Evolutionary conservation across 129 eudicot genomes (phyloP).

Genomic region (Solidago caesia): DNA sequence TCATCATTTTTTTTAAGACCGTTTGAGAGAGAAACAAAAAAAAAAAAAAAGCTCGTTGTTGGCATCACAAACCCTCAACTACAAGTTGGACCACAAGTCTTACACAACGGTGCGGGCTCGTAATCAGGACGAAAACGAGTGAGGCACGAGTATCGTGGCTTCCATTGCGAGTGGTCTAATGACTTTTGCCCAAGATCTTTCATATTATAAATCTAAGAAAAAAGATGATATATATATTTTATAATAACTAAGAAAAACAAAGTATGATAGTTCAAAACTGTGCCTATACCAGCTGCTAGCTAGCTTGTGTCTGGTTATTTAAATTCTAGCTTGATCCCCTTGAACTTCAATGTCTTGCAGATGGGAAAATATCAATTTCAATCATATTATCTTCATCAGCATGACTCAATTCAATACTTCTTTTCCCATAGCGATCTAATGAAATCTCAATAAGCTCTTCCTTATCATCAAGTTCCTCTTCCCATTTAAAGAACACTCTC

Average conservation of each 20-base stretch:
- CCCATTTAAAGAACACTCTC: conserved; percentile 46
- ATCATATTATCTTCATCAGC: conserved; percentile 88
- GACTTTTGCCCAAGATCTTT: background rate
- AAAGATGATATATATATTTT: too few relatives aligned
- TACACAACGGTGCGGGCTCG: too few relatives aligned
- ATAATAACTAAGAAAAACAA: background rate
- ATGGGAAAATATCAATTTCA: conserved; percentile 61
- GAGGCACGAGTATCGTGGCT: too few relatives aligned
- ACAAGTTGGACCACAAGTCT: too few relatives aligned
- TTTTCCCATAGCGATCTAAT: conserved; percentile 41
- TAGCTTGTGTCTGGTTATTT: background rate
- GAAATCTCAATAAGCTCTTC: conserved; percentile 84
- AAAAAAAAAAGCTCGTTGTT: too few relatives aligned
- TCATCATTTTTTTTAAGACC: too few relatives aligned
- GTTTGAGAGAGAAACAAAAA: too few relatives aligned
- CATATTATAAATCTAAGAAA: background rate
- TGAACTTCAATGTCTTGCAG: conserved; percentile 29
- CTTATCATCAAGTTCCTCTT: conserved; percentile 43
- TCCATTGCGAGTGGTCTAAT: too few relatives aligned
- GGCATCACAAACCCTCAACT: too few relatives aligned
- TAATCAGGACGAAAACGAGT: too few relatives aligned
- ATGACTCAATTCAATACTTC: conserved; percentile 24
- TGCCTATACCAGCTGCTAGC: conserved; percentile 6
- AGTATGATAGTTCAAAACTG: background rate
- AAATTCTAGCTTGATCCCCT: conserved; percentile 5